Evolutionary conservation across 306 rosid species (phyloP).

Genomic region (Gynostemma pentaphyllum): DNA sequence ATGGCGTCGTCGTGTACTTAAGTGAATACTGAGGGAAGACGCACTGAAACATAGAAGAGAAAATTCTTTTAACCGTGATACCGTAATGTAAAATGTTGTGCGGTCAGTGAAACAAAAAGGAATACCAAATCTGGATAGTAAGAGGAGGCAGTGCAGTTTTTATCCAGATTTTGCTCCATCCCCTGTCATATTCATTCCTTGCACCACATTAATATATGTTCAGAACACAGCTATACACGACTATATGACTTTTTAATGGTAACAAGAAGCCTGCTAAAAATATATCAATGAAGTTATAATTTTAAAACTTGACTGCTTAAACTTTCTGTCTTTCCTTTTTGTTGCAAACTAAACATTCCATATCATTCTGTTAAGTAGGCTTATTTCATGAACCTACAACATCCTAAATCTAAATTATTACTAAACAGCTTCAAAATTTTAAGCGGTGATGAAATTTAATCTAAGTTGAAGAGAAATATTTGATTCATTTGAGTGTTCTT

Average conservation of each 20-base stretch:
- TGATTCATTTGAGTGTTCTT: no score
- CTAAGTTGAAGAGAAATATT: no score
- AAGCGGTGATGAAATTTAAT: no score
- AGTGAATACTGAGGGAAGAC: conserved; percentile 61
- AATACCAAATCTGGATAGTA: conserved; percentile 53
- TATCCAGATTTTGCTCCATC: conserved; percentile 40
- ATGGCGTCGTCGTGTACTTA: conserved; percentile 45
- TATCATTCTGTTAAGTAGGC: no score
- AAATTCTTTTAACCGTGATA: conserved; percentile 12
- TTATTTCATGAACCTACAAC: no score
- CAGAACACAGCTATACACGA: not conserved
- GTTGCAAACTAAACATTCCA: no score
- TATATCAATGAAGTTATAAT: no score
- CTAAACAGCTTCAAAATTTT: no score
- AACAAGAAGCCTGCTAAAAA: not conserved
- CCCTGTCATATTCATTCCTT: conserved; percentile 42
- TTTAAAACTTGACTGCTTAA: no score
- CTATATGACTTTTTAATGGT: not conserved
- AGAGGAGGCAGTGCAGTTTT: conserved; percentile 39
- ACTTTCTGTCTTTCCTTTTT: no score
- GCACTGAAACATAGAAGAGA: conserved; percentile 39
- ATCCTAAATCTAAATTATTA: no score
- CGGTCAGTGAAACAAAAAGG: not conserved
- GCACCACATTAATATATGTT: conserved; percentile 13
- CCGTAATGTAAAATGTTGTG: not conserved